Conservation (phyloP, 1,284 basidiomycete species). For the Boletus mariae region DNA sequence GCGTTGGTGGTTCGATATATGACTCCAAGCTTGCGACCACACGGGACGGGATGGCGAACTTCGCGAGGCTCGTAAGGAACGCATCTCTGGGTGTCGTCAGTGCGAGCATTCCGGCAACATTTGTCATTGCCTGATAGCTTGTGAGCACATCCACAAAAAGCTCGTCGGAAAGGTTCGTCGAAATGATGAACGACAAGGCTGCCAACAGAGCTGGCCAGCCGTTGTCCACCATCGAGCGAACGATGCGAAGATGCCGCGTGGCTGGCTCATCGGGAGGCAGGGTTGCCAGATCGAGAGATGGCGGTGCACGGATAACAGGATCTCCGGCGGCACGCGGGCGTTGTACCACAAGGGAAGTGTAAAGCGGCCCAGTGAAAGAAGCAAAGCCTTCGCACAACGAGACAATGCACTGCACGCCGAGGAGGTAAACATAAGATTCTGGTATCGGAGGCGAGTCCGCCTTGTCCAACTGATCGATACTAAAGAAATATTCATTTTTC, state of each 20-base stretch:
- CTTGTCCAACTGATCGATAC: slow-evolving; percentile 96
- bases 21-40: slow-evolving; percentile 83
- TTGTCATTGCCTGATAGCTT: slow-evolving; percentile 81
- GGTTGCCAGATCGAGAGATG: slow-evolving; percentile 61
- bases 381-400: slow-evolving; percentile 89
- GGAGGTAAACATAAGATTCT: slow-evolving; percentile 88
- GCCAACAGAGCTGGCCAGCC: slow-evolving; percentile 91
- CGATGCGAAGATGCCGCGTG: slow-evolving; percentile 53
- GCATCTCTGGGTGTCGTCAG: slow-evolving; percentile 89
- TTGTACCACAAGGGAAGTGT: slow-evolving; percentile 64
- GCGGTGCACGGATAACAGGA: slow-evolving; percentile 65
- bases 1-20: slow-evolving; percentile 63
- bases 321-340: slow-evolving; percentile 65
- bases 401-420: slow-evolving; percentile 85
- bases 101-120: slow-evolving; percentile 85
- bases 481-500: slow-evolving; percentile 30
- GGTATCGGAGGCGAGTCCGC: slow-evolving; percentile 90
- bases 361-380: slow-evolving; percentile 65
- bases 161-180: slow-evolving; percentile 84
- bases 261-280: slow-evolving; percentile 57
- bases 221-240: slow-evolving; percentile 76
- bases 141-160: slow-evolving; percentile 82
- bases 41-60: slow-evolving; percentile 83
- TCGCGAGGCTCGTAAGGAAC: slow-evolving; percentile 83
- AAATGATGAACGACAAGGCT: slow-evolving; percentile 83